Percentiles rank a stretch among this genome's conserved stretches.
phyloP scores from a whole-genome alignment of 306 rosid genomes.

The Cicer yamashitae region DNA sequence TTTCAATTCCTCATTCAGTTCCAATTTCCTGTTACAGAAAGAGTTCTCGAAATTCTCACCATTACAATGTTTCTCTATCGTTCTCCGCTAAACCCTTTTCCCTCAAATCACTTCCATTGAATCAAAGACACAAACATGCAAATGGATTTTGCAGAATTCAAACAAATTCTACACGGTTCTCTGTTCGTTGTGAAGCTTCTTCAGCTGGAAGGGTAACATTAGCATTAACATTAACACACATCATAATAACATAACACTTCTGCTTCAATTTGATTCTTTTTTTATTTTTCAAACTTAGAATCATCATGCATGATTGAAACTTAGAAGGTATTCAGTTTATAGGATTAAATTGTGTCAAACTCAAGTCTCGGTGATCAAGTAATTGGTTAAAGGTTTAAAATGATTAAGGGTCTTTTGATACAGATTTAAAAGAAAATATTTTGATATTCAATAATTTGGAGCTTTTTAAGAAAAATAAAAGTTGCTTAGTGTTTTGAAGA shows the following conservation, averaged over 20 bases:
- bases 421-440: too few relatives aligned
- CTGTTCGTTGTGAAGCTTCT: conserved; percentile 77
- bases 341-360: not conserved
- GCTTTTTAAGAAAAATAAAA: too few relatives aligned
- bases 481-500: too few relatives aligned
- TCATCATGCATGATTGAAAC: not conserved
- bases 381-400: too few relatives aligned
- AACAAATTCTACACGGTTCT: conserved; percentile 48
- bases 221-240: too few relatives aligned
- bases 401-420: too few relatives aligned
- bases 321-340: not conserved
- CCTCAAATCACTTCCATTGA: conserved; percentile 49
- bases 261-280: not conserved
- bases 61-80: conserved; percentile 39
- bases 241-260: not conserved
- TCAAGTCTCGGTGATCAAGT: not conserved
- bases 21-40: conserved; percentile 49
- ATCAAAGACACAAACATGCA: conserved; percentile 40
- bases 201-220: conserved; percentile 72
- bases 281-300: not conserved
- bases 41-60: conserved; percentile 46
- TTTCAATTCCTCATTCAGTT: conserved; percentile 51
- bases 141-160: conserved; percentile 49
- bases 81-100: conserved; percentile 48
- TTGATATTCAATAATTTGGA: too few relatives aligned